Percentiles rank a stretch among this genome's conserved stretches.
phyloP scores from a whole-genome alignment of 495 filamentous ascomycete genomes.

The Neurospora sp. region DNA sequence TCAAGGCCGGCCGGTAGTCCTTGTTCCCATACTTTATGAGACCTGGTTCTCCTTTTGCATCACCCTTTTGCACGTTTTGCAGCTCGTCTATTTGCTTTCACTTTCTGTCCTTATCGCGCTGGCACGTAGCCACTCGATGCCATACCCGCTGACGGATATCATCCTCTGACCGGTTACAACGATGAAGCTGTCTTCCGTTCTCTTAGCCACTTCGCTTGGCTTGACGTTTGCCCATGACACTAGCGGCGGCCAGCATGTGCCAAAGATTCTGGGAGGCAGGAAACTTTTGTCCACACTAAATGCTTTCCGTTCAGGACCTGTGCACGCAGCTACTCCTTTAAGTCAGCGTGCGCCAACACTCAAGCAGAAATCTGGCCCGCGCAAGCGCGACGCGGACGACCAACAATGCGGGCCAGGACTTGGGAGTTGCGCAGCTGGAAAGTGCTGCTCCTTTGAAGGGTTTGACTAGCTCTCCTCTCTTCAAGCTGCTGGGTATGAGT shows the following conservation, averaged over 20 bases:
- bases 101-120: not conserved
- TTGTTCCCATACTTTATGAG: conserved; percentile 9
- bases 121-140: not conserved
- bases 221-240: conserved; percentile 21
- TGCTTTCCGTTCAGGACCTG: conserved; percentile 6
- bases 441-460: conserved; percentile 60
- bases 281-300: conserved; percentile 23
- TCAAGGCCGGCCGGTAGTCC: not conserved
- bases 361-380: conserved; percentile 1
- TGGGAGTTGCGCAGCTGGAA: conserved; percentile 43
- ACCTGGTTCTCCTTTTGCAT: not conserved
- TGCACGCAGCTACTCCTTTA: not conserved
- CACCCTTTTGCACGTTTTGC: conserved; percentile 5
- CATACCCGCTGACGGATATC: not conserved
- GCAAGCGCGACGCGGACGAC: conserved; percentile 12
- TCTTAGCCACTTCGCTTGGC: conserved; percentile 18
- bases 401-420: conserved; percentile 27
- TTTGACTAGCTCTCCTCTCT: conserved; percentile 16
- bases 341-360: conserved; percentile 1
- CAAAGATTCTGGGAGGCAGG: conserved; percentile 27
- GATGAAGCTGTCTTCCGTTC: conserved; percentile 25
- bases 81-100: not conserved
- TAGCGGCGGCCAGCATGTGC: conserved; percentile 21
- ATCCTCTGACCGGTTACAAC: not conserved
- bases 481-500: not conserved